Conservation (phyloP, 2,329 filamentous ascomycete species). For the Cordyceps tenuipes region DNA sequence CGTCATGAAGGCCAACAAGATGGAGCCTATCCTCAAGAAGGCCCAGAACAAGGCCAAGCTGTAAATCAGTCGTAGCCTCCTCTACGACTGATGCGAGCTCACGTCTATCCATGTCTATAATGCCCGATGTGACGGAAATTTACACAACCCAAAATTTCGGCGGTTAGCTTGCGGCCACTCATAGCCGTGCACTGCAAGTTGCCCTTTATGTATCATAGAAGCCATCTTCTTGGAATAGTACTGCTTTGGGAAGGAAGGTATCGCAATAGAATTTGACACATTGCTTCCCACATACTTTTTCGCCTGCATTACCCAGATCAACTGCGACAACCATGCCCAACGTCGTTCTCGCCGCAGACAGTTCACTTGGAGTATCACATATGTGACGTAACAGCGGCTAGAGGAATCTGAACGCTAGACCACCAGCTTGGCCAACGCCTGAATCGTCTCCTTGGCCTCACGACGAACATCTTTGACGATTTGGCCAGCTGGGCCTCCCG, state of each 20-base stretch:
- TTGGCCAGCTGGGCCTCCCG: constrained; percentile 30
- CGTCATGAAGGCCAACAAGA: constrained; percentile 97
- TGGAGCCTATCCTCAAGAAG: constrained; percentile 88
- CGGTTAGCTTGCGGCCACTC: neutral
- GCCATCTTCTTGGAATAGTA: constrained; percentile 1
- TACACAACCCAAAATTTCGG: neutral
- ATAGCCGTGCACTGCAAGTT: neutral
- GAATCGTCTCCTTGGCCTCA: constrained; percentile 27
- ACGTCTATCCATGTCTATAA: neutral
- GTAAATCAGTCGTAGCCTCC: constrained; percentile 34
- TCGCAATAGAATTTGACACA: neutral
- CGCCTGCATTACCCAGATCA: neutral
- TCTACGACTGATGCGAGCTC: neutral
- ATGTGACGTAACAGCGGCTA: neutral
- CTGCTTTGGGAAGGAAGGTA: neutral
- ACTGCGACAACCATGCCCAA: neutral
- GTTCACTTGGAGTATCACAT: neutral
- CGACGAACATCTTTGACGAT: constrained; percentile 35
- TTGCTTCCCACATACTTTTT: neutral
- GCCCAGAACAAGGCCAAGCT: constrained; percentile 78
- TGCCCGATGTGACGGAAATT: neutral
- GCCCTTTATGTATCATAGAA: constrained; percentile 7
- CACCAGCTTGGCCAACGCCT: constrained; percentile 17
- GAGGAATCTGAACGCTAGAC: neutral
- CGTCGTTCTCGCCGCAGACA: neutral